Conservation (phyloP, 2,329 filamentous ascomycete genomes). For the Xylariaceae sp. region DNA sequence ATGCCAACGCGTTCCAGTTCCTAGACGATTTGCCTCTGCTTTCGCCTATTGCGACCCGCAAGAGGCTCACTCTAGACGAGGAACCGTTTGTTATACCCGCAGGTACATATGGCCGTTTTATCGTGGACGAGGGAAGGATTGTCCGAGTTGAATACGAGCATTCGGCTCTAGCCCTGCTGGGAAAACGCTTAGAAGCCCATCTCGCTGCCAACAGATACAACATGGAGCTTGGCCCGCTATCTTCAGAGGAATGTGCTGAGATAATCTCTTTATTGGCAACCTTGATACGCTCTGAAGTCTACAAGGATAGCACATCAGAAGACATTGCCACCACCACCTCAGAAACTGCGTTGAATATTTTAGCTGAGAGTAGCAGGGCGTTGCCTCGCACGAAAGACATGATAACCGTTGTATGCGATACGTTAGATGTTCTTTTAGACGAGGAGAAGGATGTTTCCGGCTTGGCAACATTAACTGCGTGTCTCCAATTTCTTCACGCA, state of each 20-base stretch:
- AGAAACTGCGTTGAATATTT: slow-evolving; percentile 40
- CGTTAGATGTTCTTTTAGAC: slow-evolving; percentile 69
- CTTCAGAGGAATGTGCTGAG: slow-evolving; percentile 63
- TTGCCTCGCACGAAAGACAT: slow-evolving; percentile 65
- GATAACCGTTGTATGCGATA: slow-evolving; percentile 75
- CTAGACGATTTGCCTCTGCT: slow-evolving; percentile 62
- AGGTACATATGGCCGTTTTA: slow-evolving; percentile 65
- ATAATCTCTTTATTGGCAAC: slow-evolving; percentile 70
- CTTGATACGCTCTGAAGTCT: slow-evolving; percentile 53
- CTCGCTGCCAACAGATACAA: slow-evolving; percentile 52
- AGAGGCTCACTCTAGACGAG: slow-evolving; percentile 38
- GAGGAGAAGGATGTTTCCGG: slow-evolving; percentile 60
- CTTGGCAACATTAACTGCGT: slow-evolving; percentile 64
- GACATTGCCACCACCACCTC: slow-evolving; percentile 14
- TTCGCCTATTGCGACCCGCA: slow-evolving; percentile 39
- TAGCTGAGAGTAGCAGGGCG: slow-evolving; percentile 55
- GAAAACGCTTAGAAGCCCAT: slow-evolving; percentile 68
- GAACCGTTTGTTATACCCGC: slow-evolving; percentile 58
- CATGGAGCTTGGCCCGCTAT: slow-evolving; percentile 48
- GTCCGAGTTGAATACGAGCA: slow-evolving; percentile 75
- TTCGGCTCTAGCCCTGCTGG: slow-evolving; percentile 75
- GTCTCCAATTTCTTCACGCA: slow-evolving; percentile 74
- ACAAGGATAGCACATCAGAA: slow-evolving; percentile 28
- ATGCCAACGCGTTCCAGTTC: slow-evolving; percentile 73
- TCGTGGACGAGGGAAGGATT: slow-evolving; percentile 72